A percentile compares a stretch with the other conserved stretches of the same genome.
Evolutionary conservation across 2,329 filamentous ascomycete genomes (phyloP).

Genomic region (Trichoderma sp.): DNA sequence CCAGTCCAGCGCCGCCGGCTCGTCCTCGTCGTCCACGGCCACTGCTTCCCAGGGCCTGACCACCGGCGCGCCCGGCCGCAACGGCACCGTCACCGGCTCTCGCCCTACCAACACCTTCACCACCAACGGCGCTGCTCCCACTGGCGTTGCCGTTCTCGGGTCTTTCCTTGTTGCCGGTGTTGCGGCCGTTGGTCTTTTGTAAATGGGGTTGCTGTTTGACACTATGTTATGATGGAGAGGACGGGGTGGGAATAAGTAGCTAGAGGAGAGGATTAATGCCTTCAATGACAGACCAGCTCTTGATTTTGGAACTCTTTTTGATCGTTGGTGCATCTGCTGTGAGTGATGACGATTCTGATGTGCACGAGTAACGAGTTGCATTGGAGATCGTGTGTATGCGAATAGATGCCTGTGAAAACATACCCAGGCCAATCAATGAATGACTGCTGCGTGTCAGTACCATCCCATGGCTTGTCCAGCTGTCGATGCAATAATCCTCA

Average conservation of each 20-base stretch:
- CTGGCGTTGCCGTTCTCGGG: slow-evolving; percentile 35
- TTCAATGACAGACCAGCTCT: neutral
- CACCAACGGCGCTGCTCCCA: slow-evolving; percentile 32
- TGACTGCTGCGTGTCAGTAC: neutral
- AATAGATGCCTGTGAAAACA: neutral
- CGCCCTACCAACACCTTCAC: slow-evolving; percentile 9
- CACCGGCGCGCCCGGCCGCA: slow-evolving; percentile 1
- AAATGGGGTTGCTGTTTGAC: slow-evolving; percentile 14
- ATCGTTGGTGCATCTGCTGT: neutral
- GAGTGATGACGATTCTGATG: neutral
- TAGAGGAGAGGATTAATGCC: neutral
- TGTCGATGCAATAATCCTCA: neutral
- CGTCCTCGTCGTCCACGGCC: neutral
- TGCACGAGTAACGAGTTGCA: neutral
- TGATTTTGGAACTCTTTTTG: neutral
- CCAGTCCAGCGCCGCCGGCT: neutral
- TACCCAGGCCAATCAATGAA: neutral
- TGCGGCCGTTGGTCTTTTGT: slow-evolving; percentile 37
- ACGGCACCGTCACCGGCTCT: slow-evolving; percentile 7
- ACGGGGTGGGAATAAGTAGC: neutral
- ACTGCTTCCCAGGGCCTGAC: slow-evolving; percentile 6
- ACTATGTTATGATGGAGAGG: neutral
- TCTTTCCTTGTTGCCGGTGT: slow-evolving; percentile 36
- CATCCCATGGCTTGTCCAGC: neutral
- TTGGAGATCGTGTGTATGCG: neutral